Evolutionary conservation across 2,329 filamentous ascomycete genomes (phyloP).

Genomic region (Ophiognomonia clavigignenti-juglandacearum): DNA sequence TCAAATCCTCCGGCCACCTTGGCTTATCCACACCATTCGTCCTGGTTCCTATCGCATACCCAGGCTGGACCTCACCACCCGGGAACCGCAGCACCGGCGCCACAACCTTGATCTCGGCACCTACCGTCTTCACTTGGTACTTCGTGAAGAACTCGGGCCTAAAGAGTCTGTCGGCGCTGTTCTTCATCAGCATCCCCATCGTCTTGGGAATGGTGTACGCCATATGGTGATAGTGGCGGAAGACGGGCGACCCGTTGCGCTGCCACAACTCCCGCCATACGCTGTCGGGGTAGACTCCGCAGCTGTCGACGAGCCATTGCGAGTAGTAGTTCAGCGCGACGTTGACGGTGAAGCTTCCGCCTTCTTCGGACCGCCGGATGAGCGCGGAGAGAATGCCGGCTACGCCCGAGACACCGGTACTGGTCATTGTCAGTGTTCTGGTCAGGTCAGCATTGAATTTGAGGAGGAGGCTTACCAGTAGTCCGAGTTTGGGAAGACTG

Average conservation of each 20-base stretch:
- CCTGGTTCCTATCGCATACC: conserved; percentile 3
- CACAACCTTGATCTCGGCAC: background rate
- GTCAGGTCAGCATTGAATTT: background rate
- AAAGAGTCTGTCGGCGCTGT: conserved; percentile 36
- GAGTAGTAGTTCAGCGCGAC: conserved; percentile 36
- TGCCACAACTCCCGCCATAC: conserved; percentile 46
- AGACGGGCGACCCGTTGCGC: conserved; percentile 38
- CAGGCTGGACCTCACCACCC: conserved; percentile 8
- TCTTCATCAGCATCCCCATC: conserved; percentile 32
- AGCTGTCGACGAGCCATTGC: conserved; percentile 34
- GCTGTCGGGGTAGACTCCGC: conserved; percentile 32
- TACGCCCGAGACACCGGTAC: conserved; percentile 32
- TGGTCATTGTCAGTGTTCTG: background rate
- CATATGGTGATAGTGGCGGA: conserved; percentile 40
- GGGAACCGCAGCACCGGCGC: conserved; percentile 9
- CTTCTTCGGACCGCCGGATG: conserved; percentile 13
- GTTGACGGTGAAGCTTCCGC: conserved; percentile 3
- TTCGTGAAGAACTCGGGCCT: conserved; percentile 40
- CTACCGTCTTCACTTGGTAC: background rate
- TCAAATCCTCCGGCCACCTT: conserved; percentile 6
- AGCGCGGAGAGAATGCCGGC: conserved; percentile 33
- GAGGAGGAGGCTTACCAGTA: conserved; percentile 27
- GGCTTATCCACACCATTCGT: conserved; percentile 9
- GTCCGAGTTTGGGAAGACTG: conserved; percentile 27
- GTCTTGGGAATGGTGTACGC: conserved; percentile 35